Conservation (phyloP, 441 rosid genomes). For the Syzygium syzygioides region DNA sequence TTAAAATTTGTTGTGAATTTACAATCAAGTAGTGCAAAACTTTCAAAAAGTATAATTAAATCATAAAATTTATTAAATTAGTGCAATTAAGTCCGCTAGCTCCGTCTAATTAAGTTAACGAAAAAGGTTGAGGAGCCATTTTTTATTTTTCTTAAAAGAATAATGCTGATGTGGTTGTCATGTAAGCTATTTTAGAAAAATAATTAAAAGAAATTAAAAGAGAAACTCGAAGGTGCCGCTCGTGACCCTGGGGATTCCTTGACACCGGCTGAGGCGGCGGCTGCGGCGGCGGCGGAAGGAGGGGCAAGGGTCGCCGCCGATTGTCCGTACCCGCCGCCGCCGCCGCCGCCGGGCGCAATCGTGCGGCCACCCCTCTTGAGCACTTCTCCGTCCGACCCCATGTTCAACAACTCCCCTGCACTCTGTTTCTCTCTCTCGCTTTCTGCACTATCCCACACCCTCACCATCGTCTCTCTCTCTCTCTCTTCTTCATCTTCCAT, state of each 20-base stretch:
- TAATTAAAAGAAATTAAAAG: background rate
- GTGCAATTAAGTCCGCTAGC: too few species aligned
- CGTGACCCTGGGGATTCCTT: conserved; percentile 40
- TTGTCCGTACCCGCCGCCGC: too few species aligned
- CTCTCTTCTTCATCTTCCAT: background rate
- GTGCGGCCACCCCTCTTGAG: conserved; percentile 50
- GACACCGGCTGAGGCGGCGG: conserved; percentile 50
- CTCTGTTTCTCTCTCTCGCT: background rate
- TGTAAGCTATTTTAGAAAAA: background rate
- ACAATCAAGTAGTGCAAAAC: too few species aligned
- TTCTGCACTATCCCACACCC: background rate
- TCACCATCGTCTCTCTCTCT: background rate
- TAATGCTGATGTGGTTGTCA: background rate
- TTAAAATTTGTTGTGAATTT: too few species aligned
- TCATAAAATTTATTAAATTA: too few species aligned
- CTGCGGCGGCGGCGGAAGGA: background rate
- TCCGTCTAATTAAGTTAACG: background rate
- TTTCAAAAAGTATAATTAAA: too few species aligned
- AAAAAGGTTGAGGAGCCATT: background rate
- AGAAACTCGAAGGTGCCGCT: background rate
- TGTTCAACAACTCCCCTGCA: conserved; percentile 7
- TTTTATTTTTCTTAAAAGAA: background rate
- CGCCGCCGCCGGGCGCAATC: conserved; percentile 25
- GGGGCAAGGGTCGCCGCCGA: conserved; percentile 40
- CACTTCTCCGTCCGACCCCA: conserved; percentile 21